Conservation (phyloP, 2,329 filamentous ascomycete species). For the Fusarium albidum region DNA sequence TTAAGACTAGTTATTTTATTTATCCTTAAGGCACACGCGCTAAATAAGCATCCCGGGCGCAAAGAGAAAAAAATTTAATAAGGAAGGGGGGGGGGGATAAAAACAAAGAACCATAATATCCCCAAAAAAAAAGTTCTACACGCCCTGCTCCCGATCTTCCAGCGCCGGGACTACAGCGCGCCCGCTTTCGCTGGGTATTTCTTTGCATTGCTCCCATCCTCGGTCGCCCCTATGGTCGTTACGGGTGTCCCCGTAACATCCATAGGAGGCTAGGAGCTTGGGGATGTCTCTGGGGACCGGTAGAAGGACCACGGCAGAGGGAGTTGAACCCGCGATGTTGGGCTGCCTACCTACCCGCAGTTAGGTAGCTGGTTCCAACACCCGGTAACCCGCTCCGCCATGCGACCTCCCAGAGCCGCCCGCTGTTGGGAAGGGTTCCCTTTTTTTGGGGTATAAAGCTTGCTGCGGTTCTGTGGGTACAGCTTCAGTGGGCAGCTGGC, state of each 20-base stretch:
- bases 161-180: constrained; percentile 40
- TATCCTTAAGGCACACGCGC: too few species aligned
- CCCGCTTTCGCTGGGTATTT: constrained; percentile 43
- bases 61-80: too few species aligned
- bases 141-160: constrained; percentile 27
- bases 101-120: background rate
- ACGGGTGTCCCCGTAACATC: constrained; percentile 11
- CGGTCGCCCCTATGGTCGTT: constrained; percentile 14
- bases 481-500: constrained; percentile 14
- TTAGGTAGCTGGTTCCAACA: constrained; percentile 7
- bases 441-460: constrained; percentile 15
- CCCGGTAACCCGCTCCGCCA: constrained; percentile 8
- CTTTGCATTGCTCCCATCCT: constrained; percentile 39
- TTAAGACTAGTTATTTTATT: too few species aligned
- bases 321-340: constrained; percentile 10
- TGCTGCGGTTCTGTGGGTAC: background rate
- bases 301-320: background rate
- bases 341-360: constrained; percentile 1
- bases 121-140: background rate
- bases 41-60: too few species aligned
- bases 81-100: background rate
- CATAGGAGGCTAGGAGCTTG: constrained; percentile 27
- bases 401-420: constrained; percentile 1
- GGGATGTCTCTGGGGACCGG: constrained; percentile 34
- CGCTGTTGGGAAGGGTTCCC: constrained; percentile 9